Conservation (phyloP, 2,329 filamentous ascomycete species). For the Nigrospora osmanthi region DNA sequence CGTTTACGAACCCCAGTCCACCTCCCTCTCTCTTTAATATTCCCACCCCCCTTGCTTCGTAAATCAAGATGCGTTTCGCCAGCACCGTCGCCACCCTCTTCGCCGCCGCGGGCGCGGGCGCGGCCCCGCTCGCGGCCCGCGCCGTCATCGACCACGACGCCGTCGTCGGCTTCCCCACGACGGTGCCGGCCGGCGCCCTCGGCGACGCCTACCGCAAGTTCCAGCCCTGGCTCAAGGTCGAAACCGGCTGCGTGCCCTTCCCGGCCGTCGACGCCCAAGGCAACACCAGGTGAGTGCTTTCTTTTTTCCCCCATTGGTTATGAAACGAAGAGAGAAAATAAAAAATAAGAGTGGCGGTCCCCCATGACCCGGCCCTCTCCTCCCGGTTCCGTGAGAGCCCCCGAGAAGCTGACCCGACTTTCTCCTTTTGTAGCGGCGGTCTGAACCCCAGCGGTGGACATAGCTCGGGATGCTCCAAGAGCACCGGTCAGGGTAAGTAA, state of each 20-base stretch:
- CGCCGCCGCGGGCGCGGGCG: constrained; percentile 5
- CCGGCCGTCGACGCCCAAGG: constrained; percentile 46
- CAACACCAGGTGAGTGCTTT: constrained; percentile 14
- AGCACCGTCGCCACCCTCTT: constrained; percentile 5
- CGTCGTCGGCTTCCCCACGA: constrained; percentile 44
- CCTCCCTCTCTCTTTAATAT: no score
- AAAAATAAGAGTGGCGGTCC: no score
- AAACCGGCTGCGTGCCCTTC: constrained; percentile 50
- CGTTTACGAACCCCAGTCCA: no score
- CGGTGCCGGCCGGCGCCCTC: constrained; percentile 35
- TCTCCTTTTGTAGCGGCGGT: constrained; percentile 14
- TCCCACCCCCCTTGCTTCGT: no score
- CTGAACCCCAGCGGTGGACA: constrained; percentile 15
- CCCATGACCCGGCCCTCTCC: no score
- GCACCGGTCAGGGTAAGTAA: constrained; percentile 16
- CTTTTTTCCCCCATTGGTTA: not conserved
- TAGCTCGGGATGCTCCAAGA: constrained; percentile 17
- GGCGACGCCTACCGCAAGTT: constrained; percentile 46
- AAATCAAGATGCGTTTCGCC: constrained; percentile 7
- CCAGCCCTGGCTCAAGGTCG: constrained; percentile 42
- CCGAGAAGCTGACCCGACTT: not conserved
- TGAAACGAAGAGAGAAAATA: no score
- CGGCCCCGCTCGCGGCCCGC: constrained; percentile 11
- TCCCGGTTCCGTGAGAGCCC: no score
- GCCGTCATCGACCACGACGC: constrained; percentile 18